Conservation (phyloP, 2,329 filamentous ascomycete genomes). For the Parastagonospora avenae region DNA sequence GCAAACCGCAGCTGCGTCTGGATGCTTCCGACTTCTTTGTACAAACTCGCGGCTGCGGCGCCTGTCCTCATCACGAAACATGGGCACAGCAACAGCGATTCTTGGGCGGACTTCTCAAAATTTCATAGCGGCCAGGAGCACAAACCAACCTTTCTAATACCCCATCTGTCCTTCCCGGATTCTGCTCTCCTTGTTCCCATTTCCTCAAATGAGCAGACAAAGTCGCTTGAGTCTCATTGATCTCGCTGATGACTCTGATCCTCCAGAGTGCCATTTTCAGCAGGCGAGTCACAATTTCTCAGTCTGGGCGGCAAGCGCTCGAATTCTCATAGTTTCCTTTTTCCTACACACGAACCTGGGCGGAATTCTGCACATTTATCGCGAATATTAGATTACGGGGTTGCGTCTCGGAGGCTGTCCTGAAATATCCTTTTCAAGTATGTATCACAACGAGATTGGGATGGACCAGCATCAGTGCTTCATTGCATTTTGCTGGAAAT, state of each 20-base stretch:
- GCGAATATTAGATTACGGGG: conserved; percentile 29
- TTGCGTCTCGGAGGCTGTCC: conserved; percentile 33
- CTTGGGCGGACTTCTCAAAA: conserved; percentile 29
- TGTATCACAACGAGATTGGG: conserved; percentile 26
- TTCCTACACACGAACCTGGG: conserved; percentile 25
- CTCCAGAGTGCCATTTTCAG: neutral
- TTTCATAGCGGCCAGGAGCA: conserved; percentile 28
- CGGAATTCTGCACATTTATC: conserved; percentile 27
- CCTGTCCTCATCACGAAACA: conserved; percentile 19
- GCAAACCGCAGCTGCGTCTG: conserved; percentile 1
- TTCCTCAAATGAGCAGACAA: neutral
- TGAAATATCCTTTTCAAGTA: conserved; percentile 21
- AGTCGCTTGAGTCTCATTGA: neutral
- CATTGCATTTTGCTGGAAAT: conserved; percentile 26
- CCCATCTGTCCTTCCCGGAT: conserved; percentile 17
- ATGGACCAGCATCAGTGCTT: conserved; percentile 27
- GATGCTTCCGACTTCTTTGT: conserved; percentile 23
- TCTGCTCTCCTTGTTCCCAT: neutral
- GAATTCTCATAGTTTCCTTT: conserved; percentile 17
- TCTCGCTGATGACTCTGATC: neutral
- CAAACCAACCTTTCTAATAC: conserved; percentile 20
- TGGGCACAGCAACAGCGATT: conserved; percentile 21
- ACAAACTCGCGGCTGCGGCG: conserved; percentile 22
- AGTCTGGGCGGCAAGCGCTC: conserved; percentile 23
- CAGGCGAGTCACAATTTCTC: conserved; percentile 3